Evolutionary conservation across 148 eudicot species (phyloP).

Genomic region (Silene conica): DNA sequence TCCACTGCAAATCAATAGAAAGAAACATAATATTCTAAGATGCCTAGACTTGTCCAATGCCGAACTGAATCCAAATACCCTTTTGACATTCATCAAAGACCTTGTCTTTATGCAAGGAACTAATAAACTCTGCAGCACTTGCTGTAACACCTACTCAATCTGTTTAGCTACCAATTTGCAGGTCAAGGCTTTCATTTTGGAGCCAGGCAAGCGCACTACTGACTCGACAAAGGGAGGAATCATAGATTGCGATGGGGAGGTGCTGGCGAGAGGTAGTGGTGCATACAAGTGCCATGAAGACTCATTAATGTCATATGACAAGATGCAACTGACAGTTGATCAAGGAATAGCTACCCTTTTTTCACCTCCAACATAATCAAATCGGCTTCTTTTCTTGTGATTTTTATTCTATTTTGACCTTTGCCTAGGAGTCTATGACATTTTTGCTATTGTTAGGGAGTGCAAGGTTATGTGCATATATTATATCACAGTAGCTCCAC

Average conservation of each 20-base stretch:
- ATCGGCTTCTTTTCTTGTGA: not conserved
- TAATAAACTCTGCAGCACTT: not conserved
- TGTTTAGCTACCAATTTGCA: slow-evolving; percentile 23
- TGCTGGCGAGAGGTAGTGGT: slow-evolving; percentile 82
- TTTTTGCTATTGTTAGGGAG: not conserved
- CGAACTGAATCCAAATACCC: too few species aligned
- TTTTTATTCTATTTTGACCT: not conserved
- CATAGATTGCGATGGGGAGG: slow-evolving; percentile 91
- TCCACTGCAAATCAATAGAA: too few species aligned
- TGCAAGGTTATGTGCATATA: not conserved
- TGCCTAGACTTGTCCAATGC: too few species aligned
- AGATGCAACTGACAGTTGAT: slow-evolving; percentile 60
- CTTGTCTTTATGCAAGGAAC: too few species aligned
- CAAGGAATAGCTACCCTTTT: slow-evolving; percentile 81
- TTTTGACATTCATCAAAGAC: too few species aligned
- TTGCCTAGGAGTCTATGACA: not conserved
- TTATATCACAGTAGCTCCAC: not conserved
- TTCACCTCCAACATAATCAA: slow-evolving; percentile 36
- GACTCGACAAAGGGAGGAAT: slow-evolving; percentile 71
- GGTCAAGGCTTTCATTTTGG: slow-evolving; percentile 81
- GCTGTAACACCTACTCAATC: not conserved
- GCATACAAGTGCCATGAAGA: slow-evolving; percentile 52
- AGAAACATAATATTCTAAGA: too few species aligned
- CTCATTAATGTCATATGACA: slow-evolving; percentile 63
- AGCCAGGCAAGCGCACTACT: slow-evolving; percentile 59